Percentiles rank a stretch among this genome's conserved stretches.
Conservation (phyloP, 306 rosid genomes). For the Vicia sativa region DNA sequence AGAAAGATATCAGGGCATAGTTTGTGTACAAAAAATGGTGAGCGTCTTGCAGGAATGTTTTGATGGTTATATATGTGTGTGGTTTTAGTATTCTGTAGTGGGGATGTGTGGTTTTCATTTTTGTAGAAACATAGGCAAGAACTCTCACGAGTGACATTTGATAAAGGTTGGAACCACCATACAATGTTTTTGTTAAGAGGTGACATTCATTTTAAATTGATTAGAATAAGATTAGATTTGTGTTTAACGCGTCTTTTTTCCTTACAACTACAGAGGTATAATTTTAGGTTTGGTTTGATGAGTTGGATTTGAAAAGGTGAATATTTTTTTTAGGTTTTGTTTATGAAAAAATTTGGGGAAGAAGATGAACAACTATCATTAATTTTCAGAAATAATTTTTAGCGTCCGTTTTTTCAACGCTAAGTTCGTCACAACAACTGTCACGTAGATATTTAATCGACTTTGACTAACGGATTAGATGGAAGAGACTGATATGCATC, state of each 20-base stretch:
- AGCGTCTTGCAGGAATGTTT: slow-evolving; percentile 36
- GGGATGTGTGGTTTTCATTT: slow-evolving; percentile 25
- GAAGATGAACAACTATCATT: too few relatives aligned
- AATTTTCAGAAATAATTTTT: too few relatives aligned
- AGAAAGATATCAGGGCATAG: slow-evolving; percentile 65
- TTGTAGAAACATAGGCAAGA: slow-evolving; percentile 68
- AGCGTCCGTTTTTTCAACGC: too few relatives aligned
- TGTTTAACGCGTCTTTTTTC: neutral
- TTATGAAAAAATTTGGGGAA: too few relatives aligned
- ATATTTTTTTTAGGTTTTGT: too few relatives aligned
- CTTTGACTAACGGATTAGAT: too few relatives aligned
- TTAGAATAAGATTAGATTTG: neutral
- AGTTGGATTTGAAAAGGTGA: too few relatives aligned
- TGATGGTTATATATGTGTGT: neutral
- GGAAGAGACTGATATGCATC: too few relatives aligned
- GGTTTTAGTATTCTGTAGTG: too few relatives aligned
- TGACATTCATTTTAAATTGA: slow-evolving; percentile 42
- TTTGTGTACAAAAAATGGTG: slow-evolving; percentile 60
- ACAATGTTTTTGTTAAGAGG: slow-evolving; percentile 80
- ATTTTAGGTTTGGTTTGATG: too few relatives aligned
- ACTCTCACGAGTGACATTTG: slow-evolving; percentile 68
- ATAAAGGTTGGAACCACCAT: slow-evolving; percentile 76
- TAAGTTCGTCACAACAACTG: too few relatives aligned
- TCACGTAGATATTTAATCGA: too few relatives aligned
- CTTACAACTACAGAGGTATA: slow-evolving; percentile 28